Evolutionary conservation across 148 eudicot species (phyloP).

Genomic region (Limonium bicolor): DNA sequence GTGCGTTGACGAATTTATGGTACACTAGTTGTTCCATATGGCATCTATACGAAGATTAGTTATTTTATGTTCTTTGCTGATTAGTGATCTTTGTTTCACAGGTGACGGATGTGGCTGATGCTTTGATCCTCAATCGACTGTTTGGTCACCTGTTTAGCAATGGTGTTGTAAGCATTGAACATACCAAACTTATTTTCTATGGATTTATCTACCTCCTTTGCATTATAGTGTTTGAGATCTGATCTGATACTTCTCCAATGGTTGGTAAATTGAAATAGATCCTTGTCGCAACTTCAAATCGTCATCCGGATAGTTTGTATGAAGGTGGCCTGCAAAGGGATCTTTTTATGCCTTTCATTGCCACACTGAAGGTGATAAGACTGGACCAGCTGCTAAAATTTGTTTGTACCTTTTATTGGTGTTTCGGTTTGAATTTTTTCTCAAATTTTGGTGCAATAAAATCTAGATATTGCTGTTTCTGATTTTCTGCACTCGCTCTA

Average conservation of each 20-base stretch:
- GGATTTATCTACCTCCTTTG: neutral
- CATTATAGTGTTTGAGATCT: neutral
- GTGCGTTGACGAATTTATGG: constrained; percentile 60
- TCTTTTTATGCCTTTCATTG: constrained; percentile 79
- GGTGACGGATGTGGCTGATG: constrained; percentile 97
- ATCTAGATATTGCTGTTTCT: neutral
- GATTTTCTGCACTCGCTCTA: neutral
- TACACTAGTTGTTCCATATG: neutral
- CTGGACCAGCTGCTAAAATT: neutral
- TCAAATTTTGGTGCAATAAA: neutral
- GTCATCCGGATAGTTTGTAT: constrained; percentile 80
- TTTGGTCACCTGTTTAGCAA: constrained; percentile 63
- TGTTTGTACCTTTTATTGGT: neutral
- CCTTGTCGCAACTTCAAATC: constrained; percentile 89
- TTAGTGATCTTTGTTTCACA: constrained; percentile 15
- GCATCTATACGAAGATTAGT: neutral
- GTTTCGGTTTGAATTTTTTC: neutral
- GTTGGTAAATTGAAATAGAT: constrained; percentile 23
- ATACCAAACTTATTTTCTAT: neutral
- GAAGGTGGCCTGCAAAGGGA: constrained; percentile 94
- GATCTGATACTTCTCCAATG: neutral
- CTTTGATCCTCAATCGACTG: constrained; percentile 67
- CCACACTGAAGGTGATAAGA: constrained; percentile 49
- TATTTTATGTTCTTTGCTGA: neutral
- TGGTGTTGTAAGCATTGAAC: constrained; percentile 46